Evolutionary conservation across 192 early-diverging fungal species (phyloP), one percentile per base, ranked within the genome.

Genomic region (Ambispora gerdemannii): DNA sequence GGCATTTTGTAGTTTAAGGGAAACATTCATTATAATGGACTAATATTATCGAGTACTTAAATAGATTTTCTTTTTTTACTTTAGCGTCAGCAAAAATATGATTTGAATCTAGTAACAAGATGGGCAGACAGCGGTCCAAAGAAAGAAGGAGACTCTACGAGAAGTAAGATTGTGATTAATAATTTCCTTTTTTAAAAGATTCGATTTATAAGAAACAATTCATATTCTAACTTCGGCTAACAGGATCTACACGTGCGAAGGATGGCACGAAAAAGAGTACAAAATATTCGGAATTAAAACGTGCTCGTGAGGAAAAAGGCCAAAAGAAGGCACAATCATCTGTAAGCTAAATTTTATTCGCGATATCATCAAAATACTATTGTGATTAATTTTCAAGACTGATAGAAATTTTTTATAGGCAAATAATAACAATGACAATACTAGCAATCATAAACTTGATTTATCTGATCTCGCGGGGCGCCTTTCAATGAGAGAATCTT

Each of bases 171-270:
- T 52, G 4, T 19, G 28, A n/a, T 33, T 17, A 30, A 60, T 59
- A 24, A 10, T 43, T 43, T 43, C 15, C 15, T 43, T 43, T 43
- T 15, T 43, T 10, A 43, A 43, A n/a, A n/a, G n/a, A n/a, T n/a
- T n/a, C n/a, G n/a, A n/a, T n/a, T n/a, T n/a, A 55, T 31, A 10
- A 55, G 28, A 55, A 1, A n/a, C 22, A n/a, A 55, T 10, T 60
- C n/a, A 60, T 30, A 30, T 17, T 60, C 15, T 33, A 62, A 28
- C 36, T 30, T 55, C 36, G 30, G 27, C 38, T 19, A 28, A 25
- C 32, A 82, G 82, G 84, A 67, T 86, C 84, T 15, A 79, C 84
- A 15, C 80, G 82, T 60, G 73, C 80, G n/a, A 82, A 83, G 47
- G 83, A 78, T 8, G 64, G 6, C 38, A 43, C 76, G 2, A 77